A percentile compares a stretch with the other conserved stretches of the same genome.
Conservation (phyloP, 495 filamentous ascomycete species). For the Penicillium tannophilum region DNA sequence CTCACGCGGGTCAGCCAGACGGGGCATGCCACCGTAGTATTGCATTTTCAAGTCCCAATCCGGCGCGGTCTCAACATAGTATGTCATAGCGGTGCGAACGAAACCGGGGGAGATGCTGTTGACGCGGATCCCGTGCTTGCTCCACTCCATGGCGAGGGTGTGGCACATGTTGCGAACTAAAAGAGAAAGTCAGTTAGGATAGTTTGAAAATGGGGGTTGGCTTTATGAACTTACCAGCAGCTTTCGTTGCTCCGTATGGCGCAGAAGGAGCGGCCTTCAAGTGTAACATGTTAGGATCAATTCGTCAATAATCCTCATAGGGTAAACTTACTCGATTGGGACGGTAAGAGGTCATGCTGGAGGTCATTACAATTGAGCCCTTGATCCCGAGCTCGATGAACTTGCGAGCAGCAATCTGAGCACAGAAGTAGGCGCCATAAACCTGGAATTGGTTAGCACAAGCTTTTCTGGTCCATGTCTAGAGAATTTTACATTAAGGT, state of each 20-base stretch:
- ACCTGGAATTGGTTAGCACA: constrained; percentile 19
- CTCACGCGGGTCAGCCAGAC: constrained; percentile 40
- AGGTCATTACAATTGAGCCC: constrained; percentile 46
- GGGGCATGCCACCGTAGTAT: constrained; percentile 49
- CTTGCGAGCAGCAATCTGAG: constrained; percentile 38
- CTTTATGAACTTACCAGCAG: constrained; percentile 24
- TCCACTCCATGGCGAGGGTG: constrained; percentile 52
- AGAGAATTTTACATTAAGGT: constrained; percentile 38
- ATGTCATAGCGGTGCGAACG: constrained; percentile 43
- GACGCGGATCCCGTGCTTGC: constrained; percentile 47
- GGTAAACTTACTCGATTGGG: constrained; percentile 29
- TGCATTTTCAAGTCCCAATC: constrained; percentile 47
- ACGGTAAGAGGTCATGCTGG: constrained; percentile 47
- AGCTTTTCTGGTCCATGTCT: no score
- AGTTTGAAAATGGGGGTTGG: not conserved
- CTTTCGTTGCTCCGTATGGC: constrained; percentile 36
- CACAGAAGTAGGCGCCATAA: constrained; percentile 43
- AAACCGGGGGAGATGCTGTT: constrained; percentile 44
- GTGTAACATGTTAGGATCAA: not conserved
- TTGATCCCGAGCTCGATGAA: constrained; percentile 44
- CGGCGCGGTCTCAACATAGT: constrained; percentile 39
- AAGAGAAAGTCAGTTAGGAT: not conserved
- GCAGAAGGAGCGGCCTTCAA: constrained; percentile 30
- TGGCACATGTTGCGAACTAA: constrained; percentile 38
- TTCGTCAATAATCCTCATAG: not conserved